Evolutionary conservation across 2,329 filamentous ascomycete genomes (phyloP), one percentile per base, ranked within the genome.

Genomic region (Hymenoscyphus fraxineus): DNA sequence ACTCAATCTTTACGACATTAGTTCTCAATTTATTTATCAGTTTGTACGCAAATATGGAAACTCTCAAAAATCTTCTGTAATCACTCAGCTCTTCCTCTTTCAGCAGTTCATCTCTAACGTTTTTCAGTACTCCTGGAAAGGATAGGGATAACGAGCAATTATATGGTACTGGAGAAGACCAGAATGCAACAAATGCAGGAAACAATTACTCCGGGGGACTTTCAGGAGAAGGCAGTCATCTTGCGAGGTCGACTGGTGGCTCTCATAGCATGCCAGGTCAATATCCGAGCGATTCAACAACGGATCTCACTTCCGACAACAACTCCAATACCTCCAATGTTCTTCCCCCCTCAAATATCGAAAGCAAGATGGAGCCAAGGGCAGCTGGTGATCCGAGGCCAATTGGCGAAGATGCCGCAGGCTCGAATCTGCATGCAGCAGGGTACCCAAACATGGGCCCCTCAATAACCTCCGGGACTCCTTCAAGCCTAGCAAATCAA

Each of bases 401-500:
- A 47, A 31, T 35, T 16, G 51, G 22, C 16, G 41, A 27, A 35
- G 22, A n/a, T n/a, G 40, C 9, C 22, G 16, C n/a, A 3, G 32
- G 6, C 5, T n/a, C 40, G 7, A 60, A 54, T 41, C 60, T 47
- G n/a, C 59, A 55, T 4, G 44, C 15, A 41, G 31, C 19, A n/a
- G 60, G 60, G 15, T 60, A 27, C 15, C 59, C 40, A n/a, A 40
- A 39, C 9, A 40, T 56, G 6, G 64, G 65, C 39, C 70, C 68
- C 38, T 65, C 68, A 22, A 71, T 68, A 27, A 76, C 71, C 73
- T 68, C 70, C n/a, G 76, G 75, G 7, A 75, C 77, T 61, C 66
- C 70, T 51, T 66, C 68, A 0, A 62, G 51, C 31, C 31, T 66
- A 5, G 75, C 75, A 16, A 85, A 84, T 72, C 80, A 80, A 54